Conservation (phyloP, 768 basidiomycete genomes). For the Gymnopilus dilepis region DNA sequence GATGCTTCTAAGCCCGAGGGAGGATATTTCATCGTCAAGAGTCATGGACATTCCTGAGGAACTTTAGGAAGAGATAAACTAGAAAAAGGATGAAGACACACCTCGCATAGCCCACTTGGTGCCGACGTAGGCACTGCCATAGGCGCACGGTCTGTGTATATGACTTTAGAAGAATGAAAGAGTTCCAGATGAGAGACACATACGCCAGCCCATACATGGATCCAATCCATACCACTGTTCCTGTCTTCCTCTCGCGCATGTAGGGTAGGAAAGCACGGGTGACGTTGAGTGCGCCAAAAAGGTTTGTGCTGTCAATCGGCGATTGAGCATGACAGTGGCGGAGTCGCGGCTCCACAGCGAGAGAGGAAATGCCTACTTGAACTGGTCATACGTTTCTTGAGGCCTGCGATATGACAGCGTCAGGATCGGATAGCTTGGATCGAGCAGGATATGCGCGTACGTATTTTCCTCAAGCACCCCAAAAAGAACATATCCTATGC, state of each 20-base stretch:
- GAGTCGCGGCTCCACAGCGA: no score
- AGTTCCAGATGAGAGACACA: no score
- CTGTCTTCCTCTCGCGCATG: slow-evolving; percentile 48
- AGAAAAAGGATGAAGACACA: slow-evolving; percentile 5
- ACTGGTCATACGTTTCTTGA: slow-evolving; percentile 44
- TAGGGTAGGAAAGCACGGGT: slow-evolving; percentile 52
- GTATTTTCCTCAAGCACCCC: slow-evolving; percentile 39
- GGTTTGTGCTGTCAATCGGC: slow-evolving; percentile 47
- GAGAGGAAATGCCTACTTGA: no score
- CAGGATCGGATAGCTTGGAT: not conserved
- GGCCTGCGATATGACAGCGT: slow-evolving; percentile 31
- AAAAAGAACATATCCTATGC: slow-evolving; percentile 42
- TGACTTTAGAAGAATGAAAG: no score
- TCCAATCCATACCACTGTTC: slow-evolving; percentile 45
- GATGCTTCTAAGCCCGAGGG: slow-evolving; percentile 42
- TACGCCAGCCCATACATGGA: no score
- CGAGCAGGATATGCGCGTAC: slow-evolving; percentile 27
- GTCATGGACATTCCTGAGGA: slow-evolving; percentile 34
- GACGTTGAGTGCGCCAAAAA: slow-evolving; percentile 50
- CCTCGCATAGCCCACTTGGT: slow-evolving; percentile 47
- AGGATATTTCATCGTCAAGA: slow-evolving; percentile 41
- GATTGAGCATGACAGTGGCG: no score
- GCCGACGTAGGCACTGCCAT: slow-evolving; percentile 41
- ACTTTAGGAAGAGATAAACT: not conserved
- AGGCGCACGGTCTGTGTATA: slow-evolving; percentile 33